A percentile compares a stretch with the other conserved stretches of the same genome.
Conservation (phyloP, 164 flowering plant genomes). For the Chimonanthus salicifolius region DNA sequence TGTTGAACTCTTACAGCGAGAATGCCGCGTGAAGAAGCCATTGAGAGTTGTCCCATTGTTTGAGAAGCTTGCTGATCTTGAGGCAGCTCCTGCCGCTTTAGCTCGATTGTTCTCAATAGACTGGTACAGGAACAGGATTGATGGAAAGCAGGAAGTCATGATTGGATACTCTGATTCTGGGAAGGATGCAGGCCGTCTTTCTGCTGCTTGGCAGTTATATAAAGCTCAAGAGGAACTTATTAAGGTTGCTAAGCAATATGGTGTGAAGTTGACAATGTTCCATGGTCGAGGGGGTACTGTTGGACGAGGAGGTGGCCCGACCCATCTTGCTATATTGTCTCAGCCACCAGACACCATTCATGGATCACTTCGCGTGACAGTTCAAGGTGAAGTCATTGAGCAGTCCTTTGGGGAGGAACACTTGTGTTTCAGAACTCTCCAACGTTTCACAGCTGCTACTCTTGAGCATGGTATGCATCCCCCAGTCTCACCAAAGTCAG, state of each 20-base stretch:
- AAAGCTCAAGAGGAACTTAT: constrained; percentile 98
- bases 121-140: constrained; percentile 78
- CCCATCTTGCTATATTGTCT: constrained; percentile 98
- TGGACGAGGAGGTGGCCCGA: constrained; percentile 99
- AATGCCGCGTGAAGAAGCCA: constrained; percentile 81
- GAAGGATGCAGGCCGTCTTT: constrained; percentile 95
- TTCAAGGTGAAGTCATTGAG: constrained; percentile 98
- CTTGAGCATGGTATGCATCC: constrained; percentile 99
- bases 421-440: constrained; percentile 93
- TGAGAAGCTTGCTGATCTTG: constrained; percentile 93
- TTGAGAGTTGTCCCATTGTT: constrained; percentile 91
- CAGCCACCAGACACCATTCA: constrained; percentile 98
- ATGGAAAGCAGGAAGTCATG: constrained; percentile 99
- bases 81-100: constrained; percentile 94
- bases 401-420: constrained; percentile 99
- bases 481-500: constrained; percentile 87
- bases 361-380: constrained; percentile 94
- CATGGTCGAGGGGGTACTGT: constrained; percentile 99
- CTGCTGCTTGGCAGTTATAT: constrained; percentile 96
- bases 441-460: constrained; percentile 94
- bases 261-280: constrained; percentile 95
- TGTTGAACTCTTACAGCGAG: constrained; percentile 95
- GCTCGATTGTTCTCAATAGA: constrained; percentile 87
- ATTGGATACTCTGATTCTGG: constrained; percentile 99
- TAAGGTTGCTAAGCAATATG: constrained; percentile 80